These are phyloP conservation scores for Solanum pinnatisectum DNA, from an alignment of 257 asterid genomes.

Conservation along the genomic window DNA sequence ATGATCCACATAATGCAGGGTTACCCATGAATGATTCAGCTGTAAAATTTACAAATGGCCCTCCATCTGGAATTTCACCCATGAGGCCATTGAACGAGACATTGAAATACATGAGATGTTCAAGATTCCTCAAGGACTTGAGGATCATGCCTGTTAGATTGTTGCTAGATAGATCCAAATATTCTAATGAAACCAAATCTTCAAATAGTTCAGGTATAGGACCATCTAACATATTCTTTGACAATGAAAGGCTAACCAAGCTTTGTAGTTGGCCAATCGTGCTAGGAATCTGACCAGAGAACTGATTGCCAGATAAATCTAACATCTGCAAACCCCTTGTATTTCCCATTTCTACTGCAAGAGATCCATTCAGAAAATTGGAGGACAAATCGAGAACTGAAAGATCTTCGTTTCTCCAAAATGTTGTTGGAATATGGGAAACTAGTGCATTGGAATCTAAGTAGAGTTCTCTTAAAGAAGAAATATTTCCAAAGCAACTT, in stretches of 20 bases:
- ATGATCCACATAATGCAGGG: not conserved
- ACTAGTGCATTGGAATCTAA: not conserved
- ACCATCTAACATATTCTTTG: constrained; percentile 5
- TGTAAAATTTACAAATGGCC: not conserved
- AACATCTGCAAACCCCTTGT: not conserved
- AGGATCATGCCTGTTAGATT: not conserved
- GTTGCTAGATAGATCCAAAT: constrained; percentile 2
- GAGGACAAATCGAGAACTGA: not conserved
- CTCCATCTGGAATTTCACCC: constrained; percentile 9
- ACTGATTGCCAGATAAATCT: not conserved
- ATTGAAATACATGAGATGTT: not conserved
- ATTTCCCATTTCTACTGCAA: constrained; percentile 2
- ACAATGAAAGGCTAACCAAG: not conserved
- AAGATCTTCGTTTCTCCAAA: constrained; percentile 1
- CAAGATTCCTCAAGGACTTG: not conserved
- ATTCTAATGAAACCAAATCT: not conserved
- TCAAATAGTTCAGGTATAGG: constrained; percentile 6
- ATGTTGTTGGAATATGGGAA: constrained; percentile 5
- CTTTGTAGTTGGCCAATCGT: constrained; percentile 1
- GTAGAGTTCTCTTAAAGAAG: not conserved
- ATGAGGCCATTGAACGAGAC: constrained; percentile 1
- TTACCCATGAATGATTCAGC: constrained; percentile 3
- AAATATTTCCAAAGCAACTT: constrained; percentile 5
- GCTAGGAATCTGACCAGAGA: constrained; percentile 12
- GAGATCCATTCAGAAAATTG: constrained; percentile 10